A percentile compares a stretch with the other conserved stretches of the same genome.
These are phyloP conservation scores for Podaxis sp. DNA, from an alignment of 768 basidiomycete species.

Conservation along the genomic window DNA sequence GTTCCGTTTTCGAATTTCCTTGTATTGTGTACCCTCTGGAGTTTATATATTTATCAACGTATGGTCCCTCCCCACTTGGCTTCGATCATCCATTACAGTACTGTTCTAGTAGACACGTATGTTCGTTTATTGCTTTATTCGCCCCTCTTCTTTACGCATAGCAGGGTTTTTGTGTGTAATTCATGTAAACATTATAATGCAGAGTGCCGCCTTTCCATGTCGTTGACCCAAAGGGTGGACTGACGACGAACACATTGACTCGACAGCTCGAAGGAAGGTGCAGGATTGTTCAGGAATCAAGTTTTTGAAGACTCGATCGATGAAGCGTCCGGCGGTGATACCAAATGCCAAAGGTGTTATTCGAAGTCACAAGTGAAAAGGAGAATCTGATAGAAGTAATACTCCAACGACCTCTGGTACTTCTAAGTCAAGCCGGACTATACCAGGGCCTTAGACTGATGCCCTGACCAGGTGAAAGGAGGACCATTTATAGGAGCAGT, in stretches of 20 bases:
- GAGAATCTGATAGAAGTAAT: constrained; percentile 78
- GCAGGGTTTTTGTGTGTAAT: constrained; percentile 13
- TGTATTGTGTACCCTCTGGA: not conserved
- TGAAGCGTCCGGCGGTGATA: constrained; percentile 82
- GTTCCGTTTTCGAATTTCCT: not conserved
- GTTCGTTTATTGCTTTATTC: constrained; percentile 8
- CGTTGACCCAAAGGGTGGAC: constrained; percentile 74
- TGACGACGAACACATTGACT: constrained; percentile 7
- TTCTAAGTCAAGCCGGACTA: constrained; percentile 66
- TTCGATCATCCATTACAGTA: constrained; percentile 1
- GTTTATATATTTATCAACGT: not conserved
- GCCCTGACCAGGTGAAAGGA: constrained; percentile 14
- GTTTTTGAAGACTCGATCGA: constrained; percentile 66
- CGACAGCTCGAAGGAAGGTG: not conserved
- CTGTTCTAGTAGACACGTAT: constrained; percentile 13
- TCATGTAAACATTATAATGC: constrained; percentile 51
- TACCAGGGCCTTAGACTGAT: constrained; percentile 54
- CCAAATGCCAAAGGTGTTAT: constrained; percentile 87
- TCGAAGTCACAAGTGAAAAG: constrained; percentile 55
- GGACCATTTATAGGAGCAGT: constrained; percentile 71
- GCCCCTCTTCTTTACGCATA: constrained; percentile 3
- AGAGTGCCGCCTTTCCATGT: constrained; percentile 68
- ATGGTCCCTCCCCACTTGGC: not conserved
- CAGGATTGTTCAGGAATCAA: not conserved
- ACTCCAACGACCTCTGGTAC: constrained; percentile 61